A percentile compares a stretch with the other conserved stretches of the same genome.
phyloP scores from a whole-genome alignment of 129 eudicot species.

The Silybum marianum region DNA sequence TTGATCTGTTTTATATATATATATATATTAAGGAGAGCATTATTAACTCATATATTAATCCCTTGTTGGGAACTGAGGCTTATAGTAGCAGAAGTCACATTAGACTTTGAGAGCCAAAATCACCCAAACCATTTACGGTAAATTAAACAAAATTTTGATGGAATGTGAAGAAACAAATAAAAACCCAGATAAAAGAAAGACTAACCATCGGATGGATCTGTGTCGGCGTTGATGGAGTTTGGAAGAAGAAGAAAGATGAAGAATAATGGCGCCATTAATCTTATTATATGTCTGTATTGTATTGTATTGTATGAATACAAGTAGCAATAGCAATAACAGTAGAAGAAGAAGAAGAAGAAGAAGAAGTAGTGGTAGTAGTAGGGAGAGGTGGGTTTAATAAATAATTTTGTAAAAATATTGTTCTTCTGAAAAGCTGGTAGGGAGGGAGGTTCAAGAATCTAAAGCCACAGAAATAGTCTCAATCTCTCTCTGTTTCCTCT shows the following conservation, averaged over 20 bases:
- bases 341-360: neutral
- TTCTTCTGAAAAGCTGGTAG: neutral
- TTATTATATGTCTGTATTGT: no score
- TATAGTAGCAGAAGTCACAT: neutral
- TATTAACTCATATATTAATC: no score
- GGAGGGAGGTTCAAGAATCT: neutral
- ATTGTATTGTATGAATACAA: no score
- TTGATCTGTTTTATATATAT: neutral
- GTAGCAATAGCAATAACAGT: neutral
- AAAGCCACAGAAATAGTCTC: neutral
- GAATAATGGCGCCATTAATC: neutral
- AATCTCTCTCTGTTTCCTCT: neutral
- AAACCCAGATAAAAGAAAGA: neutral
- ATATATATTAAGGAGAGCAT: no score
- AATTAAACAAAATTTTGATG: neutral
- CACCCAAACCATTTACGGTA: neutral
- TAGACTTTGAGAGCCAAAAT: neutral
- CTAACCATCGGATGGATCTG: conserved; percentile 87
- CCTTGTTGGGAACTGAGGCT: neutral
- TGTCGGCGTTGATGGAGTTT: conserved; percentile 53
- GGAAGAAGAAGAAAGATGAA: conserved; percentile 19
- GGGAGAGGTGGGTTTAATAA: neutral
- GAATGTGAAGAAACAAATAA: neutral
- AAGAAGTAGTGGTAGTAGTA: no score
- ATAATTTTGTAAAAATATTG: neutral